Base-by-base conservation (phyloP, 352 stramenopile species). In the Chrysophaeum taylorii region DNA sequence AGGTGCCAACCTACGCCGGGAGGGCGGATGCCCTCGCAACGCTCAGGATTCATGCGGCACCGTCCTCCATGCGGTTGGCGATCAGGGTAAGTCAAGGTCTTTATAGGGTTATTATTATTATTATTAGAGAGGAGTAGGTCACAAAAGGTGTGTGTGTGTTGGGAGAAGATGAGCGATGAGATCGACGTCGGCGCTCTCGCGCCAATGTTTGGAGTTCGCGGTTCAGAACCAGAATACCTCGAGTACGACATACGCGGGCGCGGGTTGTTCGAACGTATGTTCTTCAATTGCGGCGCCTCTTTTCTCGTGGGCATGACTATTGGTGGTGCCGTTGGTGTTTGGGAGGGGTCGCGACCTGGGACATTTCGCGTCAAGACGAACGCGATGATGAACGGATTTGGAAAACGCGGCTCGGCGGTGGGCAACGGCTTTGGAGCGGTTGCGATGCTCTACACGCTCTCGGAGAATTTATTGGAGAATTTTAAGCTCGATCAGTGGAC, bases 281-380 rank as follows among this genome's bases (percentile, higher is more conserved):
- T 72, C 71, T 75, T 69, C 57, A 75, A 75, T 43, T 61, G 29
- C 42, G 71, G 71, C 2, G 50, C 52, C 29, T 39, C 71, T 18
- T 75, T 70, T 50, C 67, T 75, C 16, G 42, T 14, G 0, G 64
- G 64, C 36, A 75, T 75, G 39, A 29, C n/a, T n/a, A n/a, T 29
- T 42, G 7, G 35, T 5, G 71, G 71, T 31, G 71, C 64, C 37
- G 45, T 69, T n/a, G 71, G 71, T 9, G 36, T 73, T 1, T 14
- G 16, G 1, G 67, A 48, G 4, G 33, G 52, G 35, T 66, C 71
- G 37, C 68, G 48, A 43, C 2, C 2, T 12, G 61, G 29, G 45
- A 72, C 61, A 31, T 72, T 75, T 36, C 54, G 61, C 43, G 72
- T 75, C 64, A 50, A 54, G 21, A 64, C 67, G 9, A 75, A 75